Conservation (phyloP, 768 basidiomycete genomes). For the Mycena latifolia region DNA sequence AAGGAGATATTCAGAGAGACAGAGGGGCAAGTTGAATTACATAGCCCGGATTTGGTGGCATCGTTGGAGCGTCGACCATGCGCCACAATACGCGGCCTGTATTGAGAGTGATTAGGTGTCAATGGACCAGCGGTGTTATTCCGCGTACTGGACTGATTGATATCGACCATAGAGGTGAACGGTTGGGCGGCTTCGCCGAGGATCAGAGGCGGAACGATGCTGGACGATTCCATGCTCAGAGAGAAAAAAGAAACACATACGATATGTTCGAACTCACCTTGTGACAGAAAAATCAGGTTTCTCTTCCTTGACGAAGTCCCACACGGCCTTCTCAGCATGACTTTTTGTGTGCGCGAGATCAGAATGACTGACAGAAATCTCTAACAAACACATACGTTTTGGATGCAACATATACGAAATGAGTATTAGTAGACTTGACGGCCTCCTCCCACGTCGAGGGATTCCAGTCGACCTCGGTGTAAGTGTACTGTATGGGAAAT, state of each 20-base stretch:
- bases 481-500: slow-evolving; percentile 2
- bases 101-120: no score
- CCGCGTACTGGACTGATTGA: no score
- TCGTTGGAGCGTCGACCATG: slow-evolving; percentile 13
- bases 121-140: no score
- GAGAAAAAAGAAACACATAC: no score
- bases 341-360: not conserved
- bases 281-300: slow-evolving; percentile 12
- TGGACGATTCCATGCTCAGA: no score
- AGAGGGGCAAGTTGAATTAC: not conserved
- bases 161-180: no score
- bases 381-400: slow-evolving; percentile 9
- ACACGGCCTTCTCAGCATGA: slow-evolving; percentile 19
- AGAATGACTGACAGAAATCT: no score
- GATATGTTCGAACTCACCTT: slow-evolving; percentile 4
- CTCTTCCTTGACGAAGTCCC: slow-evolving; percentile 15
- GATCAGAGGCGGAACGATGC: no score
- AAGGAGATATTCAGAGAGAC: no score
- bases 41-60: slow-evolving; percentile 21
- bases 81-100: slow-evolving; percentile 22
- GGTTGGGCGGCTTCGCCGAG: no score
- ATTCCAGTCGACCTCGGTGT: slow-evolving; percentile 27
- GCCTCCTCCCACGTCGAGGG: slow-evolving; percentile 22
- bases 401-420: slow-evolving; percentile 24
- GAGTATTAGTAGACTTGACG: slow-evolving; percentile 10